A percentile compares a stretch with the other conserved stretches of the same genome.
Conservation (phyloP, 345 rosid species). For the Anastatica hierochuntica region DNA sequence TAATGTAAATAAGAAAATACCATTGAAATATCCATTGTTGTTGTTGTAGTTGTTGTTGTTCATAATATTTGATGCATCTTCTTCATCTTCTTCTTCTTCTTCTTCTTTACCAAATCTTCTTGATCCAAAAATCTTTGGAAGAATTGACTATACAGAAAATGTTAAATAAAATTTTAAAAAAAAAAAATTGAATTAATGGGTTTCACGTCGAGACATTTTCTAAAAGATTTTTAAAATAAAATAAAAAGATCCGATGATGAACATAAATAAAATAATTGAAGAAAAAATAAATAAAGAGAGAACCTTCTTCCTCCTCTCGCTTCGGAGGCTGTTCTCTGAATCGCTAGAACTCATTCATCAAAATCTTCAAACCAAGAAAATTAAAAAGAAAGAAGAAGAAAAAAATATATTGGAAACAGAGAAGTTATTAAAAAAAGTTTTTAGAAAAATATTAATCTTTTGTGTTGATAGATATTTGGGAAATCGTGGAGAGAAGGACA, state of each 20-base stretch:
- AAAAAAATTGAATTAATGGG: slow-evolving; percentile 11
- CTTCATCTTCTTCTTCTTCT: slow-evolving; percentile 34
- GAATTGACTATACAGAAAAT: slow-evolving; percentile 31
- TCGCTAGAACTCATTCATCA: slow-evolving; percentile 25
- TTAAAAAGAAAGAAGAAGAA: too few species aligned
- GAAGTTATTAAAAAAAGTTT: not conserved
- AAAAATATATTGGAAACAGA: too few species aligned
- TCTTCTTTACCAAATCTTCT: slow-evolving; percentile 35
- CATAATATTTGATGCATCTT: slow-evolving; percentile 25
- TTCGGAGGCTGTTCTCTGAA: slow-evolving; percentile 33
- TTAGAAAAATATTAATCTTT: too few species aligned
- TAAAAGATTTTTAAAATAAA: not conserved
- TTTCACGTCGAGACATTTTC: slow-evolving; percentile 20
- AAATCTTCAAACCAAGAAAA: not conserved
- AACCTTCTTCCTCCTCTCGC: slow-evolving; percentile 77
- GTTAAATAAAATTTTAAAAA: not conserved
- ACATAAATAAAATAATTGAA: not conserved
- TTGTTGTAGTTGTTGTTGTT: too few species aligned
- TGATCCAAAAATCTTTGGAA: slow-evolving; percentile 67
- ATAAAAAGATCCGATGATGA: too few species aligned
- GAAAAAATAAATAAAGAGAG: not conserved
- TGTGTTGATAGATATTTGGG: too few species aligned
- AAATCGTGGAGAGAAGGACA: too few species aligned
- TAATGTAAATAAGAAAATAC: slow-evolving; percentile 12
- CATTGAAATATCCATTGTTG: slow-evolving; percentile 20